Percentiles rank a stretch among this genome's conserved stretches.
Evolutionary conservation across 495 filamentous ascomycete genomes (phyloP).

Genomic region (Rhizodiscina lignyota): DNA sequence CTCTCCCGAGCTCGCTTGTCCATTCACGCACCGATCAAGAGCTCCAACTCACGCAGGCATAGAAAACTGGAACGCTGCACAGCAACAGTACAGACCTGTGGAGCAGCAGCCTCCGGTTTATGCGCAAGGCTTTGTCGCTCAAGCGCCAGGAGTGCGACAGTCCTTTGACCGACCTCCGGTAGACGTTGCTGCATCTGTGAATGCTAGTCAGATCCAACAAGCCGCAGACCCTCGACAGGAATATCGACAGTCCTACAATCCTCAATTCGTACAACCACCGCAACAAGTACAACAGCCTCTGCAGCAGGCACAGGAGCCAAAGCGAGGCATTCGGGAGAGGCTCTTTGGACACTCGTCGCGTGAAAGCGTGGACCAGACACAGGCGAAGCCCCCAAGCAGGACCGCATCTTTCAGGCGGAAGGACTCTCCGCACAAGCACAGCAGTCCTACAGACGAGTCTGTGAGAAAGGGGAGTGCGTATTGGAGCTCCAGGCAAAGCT

Average conservation of each 20-base stretch:
- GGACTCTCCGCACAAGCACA: too few species aligned
- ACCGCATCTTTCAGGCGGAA: too few species aligned
- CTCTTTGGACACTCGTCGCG: too few species aligned
- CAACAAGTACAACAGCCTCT: conserved; percentile 12
- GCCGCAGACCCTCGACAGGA: not conserved
- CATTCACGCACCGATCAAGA: too few species aligned
- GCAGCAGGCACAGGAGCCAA: not conserved
- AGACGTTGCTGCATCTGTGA: not conserved
- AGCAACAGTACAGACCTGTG: not conserved
- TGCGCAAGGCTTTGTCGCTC: not conserved
- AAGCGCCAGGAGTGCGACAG: not conserved
- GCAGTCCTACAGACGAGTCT: too few species aligned
- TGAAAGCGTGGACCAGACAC: too few species aligned
- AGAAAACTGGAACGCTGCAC: too few species aligned
- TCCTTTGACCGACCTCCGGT: not conserved
- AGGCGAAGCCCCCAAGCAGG: too few species aligned
- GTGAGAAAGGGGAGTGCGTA: too few species aligned
- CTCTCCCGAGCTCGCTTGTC: too few species aligned
- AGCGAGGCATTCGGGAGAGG: too few species aligned
- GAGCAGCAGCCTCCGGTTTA: not conserved
- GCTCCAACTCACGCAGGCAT: too few species aligned
- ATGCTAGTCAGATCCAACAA: not conserved
- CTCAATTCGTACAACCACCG: conserved; percentile 5
- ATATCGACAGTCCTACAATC: conserved; percentile 7
- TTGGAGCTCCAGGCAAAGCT: not conserved